Conservation (phyloP, 768 basidiomycete genomes). For the Porpolomopsis calyptriformis region DNA sequence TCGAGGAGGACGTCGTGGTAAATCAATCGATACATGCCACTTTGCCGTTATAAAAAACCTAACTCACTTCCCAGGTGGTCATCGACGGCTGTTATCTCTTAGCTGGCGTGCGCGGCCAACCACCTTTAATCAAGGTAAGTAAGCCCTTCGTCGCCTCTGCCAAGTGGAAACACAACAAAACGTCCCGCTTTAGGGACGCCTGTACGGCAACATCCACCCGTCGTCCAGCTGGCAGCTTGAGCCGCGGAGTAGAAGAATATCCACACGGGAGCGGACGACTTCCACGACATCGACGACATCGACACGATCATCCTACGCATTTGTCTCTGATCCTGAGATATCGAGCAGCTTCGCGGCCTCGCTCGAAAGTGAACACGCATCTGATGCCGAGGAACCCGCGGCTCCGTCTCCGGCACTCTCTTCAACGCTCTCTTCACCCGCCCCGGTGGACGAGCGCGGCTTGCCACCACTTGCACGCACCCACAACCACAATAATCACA, state of each 20-base stretch:
- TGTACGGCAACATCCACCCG: slow-evolving; percentile 60
- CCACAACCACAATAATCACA: slow-evolving; percentile 18
- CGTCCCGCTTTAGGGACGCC: slow-evolving; percentile 57
- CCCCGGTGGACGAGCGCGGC: slow-evolving; percentile 36
- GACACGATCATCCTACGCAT: slow-evolving; percentile 71
- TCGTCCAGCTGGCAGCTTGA: slow-evolving; percentile 76
- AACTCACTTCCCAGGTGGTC: slow-evolving; percentile 39
- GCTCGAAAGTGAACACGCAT: slow-evolving; percentile 60
- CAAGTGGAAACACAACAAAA: too few species aligned
- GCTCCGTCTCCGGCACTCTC: slow-evolving; percentile 50
- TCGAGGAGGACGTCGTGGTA: slow-evolving; percentile 63
- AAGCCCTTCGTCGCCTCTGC: neutral
- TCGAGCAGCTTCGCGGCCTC: slow-evolving; percentile 80
- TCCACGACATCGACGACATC: slow-evolving; percentile 68
- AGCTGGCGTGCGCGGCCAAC: slow-evolving; percentile 60
- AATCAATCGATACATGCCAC: slow-evolving; percentile 14
- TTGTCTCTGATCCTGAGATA: slow-evolving; percentile 76
- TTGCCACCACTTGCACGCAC: slow-evolving; percentile 17
- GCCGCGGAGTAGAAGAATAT: slow-evolving; percentile 43
- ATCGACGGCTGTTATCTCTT: slow-evolving; percentile 65
- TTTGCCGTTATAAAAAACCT: neutral
- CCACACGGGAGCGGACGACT: slow-evolving; percentile 60
- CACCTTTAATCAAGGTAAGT: slow-evolving; percentile 63
- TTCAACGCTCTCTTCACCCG: slow-evolving; percentile 17
- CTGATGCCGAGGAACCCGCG: slow-evolving; percentile 57